A percentile compares a stretch with the other conserved stretches of the same genome.
These are phyloP conservation scores for Geranium incanum DNA, from an alignment of 441 rosid genomes.

Conservation along the genomic window DNA sequence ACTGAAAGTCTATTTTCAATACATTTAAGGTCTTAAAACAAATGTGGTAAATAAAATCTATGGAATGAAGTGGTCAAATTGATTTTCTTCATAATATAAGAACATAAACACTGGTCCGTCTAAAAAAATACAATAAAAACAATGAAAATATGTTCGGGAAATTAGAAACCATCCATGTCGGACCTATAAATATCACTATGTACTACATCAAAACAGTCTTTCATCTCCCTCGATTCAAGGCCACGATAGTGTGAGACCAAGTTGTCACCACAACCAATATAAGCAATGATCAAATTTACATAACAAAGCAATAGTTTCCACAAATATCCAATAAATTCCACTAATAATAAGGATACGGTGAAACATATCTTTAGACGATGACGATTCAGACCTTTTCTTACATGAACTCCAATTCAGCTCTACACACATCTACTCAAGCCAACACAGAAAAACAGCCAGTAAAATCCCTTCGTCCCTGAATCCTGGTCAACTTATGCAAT, in stretches of 20 bases:
- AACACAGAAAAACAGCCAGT: too few species aligned
- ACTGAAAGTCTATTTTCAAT: too few species aligned
- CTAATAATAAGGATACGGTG: not conserved
- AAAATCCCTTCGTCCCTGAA: not conserved
- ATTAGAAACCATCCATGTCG: slow-evolving; percentile 75
- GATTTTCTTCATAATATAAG: too few species aligned
- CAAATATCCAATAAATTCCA: not conserved
- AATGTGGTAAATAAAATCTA: too few species aligned
- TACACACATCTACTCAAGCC: too few species aligned
- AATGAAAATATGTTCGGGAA: slow-evolving; percentile 48
- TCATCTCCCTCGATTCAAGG: slow-evolving; percentile 50
- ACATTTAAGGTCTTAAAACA: too few species aligned
- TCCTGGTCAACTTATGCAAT: slow-evolving; percentile 30
- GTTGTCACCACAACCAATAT: slow-evolving; percentile 49
- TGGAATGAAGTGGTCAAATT: too few species aligned
- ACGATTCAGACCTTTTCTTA: too few species aligned
- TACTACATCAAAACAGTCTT: slow-evolving; percentile 58
- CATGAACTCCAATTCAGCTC: too few species aligned
- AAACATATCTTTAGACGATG: too few species aligned
- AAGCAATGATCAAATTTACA: not conserved
- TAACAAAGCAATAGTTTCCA: not conserved
- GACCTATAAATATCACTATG: slow-evolving; percentile 79
- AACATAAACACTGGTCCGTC: too few species aligned
- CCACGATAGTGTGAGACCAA: slow-evolving; percentile 60
- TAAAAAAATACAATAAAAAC: not conserved